Percentiles rank a stretch among this genome's conserved stretches.
Conservation (phyloP, 2,329 filamentous ascomycete genomes). For the Alternaria angustiovoidea region DNA sequence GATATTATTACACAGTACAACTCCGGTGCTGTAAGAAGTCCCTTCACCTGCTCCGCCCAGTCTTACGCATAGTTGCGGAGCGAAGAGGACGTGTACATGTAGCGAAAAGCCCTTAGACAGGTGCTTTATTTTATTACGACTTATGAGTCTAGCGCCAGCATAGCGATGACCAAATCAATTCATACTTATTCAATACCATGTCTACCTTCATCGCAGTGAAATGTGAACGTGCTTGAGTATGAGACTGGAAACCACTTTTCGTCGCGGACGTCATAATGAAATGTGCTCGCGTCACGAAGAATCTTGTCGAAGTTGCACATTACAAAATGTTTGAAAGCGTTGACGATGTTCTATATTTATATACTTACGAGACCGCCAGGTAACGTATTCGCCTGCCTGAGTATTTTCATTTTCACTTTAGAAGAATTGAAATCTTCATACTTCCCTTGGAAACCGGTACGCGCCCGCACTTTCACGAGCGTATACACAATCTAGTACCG, state of each 20-base stretch:
- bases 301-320: neutral
- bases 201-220: neutral
- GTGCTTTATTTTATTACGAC: conserved; percentile 3
- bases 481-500: neutral
- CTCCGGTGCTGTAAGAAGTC: conserved; percentile 47
- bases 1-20: conserved; percentile 55
- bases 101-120: neutral
- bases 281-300: neutral
- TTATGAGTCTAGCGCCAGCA: conserved; percentile 12
- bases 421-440: too few relatives aligned
- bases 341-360: neutral
- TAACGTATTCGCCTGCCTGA: neutral
- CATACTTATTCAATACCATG: neutral
- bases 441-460: neutral
- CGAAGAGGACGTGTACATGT: conserved; percentile 7
- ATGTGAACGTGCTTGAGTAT: neutral
- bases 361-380: too few relatives aligned
- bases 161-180: conserved; percentile 5
- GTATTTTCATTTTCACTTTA: neutral
- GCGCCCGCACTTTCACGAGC: conserved; percentile 1
- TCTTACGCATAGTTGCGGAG: conserved; percentile 37
- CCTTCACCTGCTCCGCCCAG: conserved; percentile 52
- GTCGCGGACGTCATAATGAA: neutral
- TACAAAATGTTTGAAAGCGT: neutral
- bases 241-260: neutral